phyloP scores from a whole-genome alignment of 495 filamentous ascomycete species.

The Geopyxis carbonaria region DNA sequence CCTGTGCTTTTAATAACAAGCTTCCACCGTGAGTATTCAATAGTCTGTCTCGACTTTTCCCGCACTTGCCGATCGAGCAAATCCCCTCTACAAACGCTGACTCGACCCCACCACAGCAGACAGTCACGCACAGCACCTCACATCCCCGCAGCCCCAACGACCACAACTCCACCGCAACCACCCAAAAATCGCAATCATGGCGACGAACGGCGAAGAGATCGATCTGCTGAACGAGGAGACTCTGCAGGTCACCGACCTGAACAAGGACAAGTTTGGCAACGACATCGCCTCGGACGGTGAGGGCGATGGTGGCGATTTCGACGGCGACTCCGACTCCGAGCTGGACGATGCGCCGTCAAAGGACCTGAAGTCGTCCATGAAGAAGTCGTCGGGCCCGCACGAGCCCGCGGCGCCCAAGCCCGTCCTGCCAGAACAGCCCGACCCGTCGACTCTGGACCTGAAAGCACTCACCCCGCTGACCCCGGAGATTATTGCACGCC shows the following conservation, averaged over 20 bases:
- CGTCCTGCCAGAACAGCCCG: constrained; percentile 67
- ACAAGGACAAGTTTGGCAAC: constrained; percentile 14
- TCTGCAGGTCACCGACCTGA: neutral
- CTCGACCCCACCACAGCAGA: too few relatives aligned
- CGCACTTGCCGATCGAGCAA: too few relatives aligned
- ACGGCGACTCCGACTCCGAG: constrained; percentile 32
- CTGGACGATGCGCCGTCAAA: constrained; percentile 36
- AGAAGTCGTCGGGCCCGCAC: constrained; percentile 36
- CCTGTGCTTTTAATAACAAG: too few relatives aligned
- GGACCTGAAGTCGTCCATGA: constrained; percentile 48
- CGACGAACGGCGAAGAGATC: constrained; percentile 39
- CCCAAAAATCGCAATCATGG: constrained; percentile 40
- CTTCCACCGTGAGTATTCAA: too few relatives aligned
- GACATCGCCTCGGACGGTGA: constrained; percentile 39
- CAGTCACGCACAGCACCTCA: too few relatives aligned
- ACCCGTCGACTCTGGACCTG: constrained; percentile 70
- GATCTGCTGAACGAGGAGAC: constrained; percentile 28
- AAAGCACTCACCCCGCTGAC: constrained; percentile 63
- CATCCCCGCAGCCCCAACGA: too few relatives aligned
- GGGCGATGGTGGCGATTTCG: constrained; percentile 38
- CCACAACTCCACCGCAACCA: too few relatives aligned
- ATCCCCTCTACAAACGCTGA: too few relatives aligned
- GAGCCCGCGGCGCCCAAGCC: constrained; percentile 40
- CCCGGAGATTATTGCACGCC: constrained; percentile 88
- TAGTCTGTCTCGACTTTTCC: too few relatives aligned